Evolutionary conservation across 192 early-diverging fungal species (phyloP), one percentile per base, ranked within the genome.

Genomic region (Coemansia sp.): DNA sequence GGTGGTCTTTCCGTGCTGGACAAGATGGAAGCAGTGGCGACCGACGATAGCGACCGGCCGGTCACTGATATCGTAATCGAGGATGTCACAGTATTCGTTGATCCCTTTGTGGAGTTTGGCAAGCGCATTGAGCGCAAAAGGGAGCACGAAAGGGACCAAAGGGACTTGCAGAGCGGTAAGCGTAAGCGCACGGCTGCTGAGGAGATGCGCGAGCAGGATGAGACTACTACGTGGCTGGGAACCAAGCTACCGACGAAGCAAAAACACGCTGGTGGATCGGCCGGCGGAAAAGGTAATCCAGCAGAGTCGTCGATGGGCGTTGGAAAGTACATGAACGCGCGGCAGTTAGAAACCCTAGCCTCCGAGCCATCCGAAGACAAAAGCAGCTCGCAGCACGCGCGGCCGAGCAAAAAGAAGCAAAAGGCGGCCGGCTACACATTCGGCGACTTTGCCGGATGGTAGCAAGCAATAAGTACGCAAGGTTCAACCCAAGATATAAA

Each of bases 1-100:
- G 91, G 93, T 54, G 96, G 96, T 4, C 66, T 89, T 64, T 84
- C 91, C 21, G 86, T 90, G 4, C 78, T 98, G 55, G 81, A 82
- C 67, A 85, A 83, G 27, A 86, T 97, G 57, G 94, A 96, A 73
- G 55, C 80, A 2, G 77, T 92, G 2, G 80, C 85, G 0, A 88
- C 89, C 1, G 86, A 91, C 24, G 79, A 81, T 9, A 83, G 81
- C 38, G 91, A 92, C 68, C 81, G 87, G 19, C 91, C 92, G 1
- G 61, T 83, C 46, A 66, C 81, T n/a, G 80, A 84, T 15, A 92
- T 98, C 34, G 69, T 75, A 6, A 94, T 98, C 39, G 69, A 82
- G 37, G 80, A 91, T 6, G 78, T 93, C 4, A 58, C 70, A 0
- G 84, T 95, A 11, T 85, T 93, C 65, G 86, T 90, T 0, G 92